phyloP scores from a whole-genome alignment of 768 basidiomycete species.

The Clavaria fumosa region DNA sequence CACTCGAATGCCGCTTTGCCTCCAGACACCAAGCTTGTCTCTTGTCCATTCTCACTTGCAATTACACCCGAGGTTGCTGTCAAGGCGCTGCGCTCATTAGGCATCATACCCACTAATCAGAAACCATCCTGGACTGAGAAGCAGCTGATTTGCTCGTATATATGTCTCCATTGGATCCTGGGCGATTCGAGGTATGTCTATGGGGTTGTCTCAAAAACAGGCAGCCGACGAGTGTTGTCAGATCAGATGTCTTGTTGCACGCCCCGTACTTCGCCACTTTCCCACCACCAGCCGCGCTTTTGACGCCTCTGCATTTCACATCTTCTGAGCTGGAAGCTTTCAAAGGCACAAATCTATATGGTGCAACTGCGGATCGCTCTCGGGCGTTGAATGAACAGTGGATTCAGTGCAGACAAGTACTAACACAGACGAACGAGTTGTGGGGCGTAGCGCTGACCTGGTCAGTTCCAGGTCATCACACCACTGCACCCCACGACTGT shows the following conservation, averaged over 20 bases:
- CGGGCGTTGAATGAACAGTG: constrained; percentile 50
- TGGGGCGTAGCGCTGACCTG: constrained; percentile 50
- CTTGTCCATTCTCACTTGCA: constrained; percentile 50
- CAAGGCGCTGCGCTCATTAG: too few relatives aligned
- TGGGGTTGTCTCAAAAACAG: neutral
- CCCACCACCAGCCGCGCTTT: constrained; percentile 38
- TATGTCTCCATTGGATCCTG: constrained; percentile 47
- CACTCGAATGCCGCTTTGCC: constrained; percentile 33
- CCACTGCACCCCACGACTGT: too few relatives aligned
- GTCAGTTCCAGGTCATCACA: constrained; percentile 27
- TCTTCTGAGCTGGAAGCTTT: constrained; percentile 45
- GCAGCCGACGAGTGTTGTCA: constrained; percentile 7
- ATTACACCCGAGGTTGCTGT: constrained; percentile 40
- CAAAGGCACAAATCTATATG: constrained; percentile 66
- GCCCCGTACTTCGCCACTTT: constrained; percentile 52
- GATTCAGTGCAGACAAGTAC: constrained; percentile 30
- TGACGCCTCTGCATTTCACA: constrained; percentile 65
- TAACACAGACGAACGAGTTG: constrained; percentile 20
- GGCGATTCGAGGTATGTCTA: constrained; percentile 23
- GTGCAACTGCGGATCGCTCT: constrained; percentile 56
- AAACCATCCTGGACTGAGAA: constrained; percentile 51
- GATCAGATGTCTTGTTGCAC: constrained; percentile 22
- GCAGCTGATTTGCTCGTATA: constrained; percentile 53
- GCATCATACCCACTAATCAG: too few relatives aligned
- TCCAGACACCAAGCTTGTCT: constrained; percentile 38